Conservation (phyloP, 140 eudicot genomes). For the Ambrosia hybrid region DNA sequence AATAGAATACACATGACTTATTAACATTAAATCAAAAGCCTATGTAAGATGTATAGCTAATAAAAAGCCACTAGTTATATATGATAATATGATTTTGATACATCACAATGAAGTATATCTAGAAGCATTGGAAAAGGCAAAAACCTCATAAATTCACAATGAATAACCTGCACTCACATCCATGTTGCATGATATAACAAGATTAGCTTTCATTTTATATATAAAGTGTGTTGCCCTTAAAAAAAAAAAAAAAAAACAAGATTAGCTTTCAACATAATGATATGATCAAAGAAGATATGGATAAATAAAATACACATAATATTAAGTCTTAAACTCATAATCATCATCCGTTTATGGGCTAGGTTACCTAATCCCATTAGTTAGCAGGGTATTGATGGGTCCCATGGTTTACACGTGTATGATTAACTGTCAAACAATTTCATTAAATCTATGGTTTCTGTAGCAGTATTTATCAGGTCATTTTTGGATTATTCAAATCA, state of each 20-base stretch:
- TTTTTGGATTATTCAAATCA: too few species aligned
- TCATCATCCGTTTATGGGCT: too few species aligned
- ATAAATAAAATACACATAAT: neutral
- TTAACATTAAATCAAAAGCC: neutral
- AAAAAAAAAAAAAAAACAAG: too few species aligned
- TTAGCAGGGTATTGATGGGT: too few species aligned
- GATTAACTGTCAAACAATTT: too few species aligned
- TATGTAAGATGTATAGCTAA: neutral
- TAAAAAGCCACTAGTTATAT: neutral
- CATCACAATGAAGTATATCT: constrained; percentile 10
- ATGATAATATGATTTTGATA: neutral
- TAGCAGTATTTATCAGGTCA: too few species aligned
- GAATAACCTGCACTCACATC: constrained; percentile 44
- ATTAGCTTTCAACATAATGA: constrained; percentile 8
- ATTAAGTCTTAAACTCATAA: neutral
- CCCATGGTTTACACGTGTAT: too few species aligned
- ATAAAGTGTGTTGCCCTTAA: too few species aligned
- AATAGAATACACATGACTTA: neutral
- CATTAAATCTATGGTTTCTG: too few species aligned
- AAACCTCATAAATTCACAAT: constrained; percentile 46
- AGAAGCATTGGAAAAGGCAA: constrained; percentile 32
- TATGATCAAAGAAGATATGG: neutral
- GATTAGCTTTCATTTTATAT: constrained; percentile 1
- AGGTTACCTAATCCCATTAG: too few species aligned
- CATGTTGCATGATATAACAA: constrained; percentile 30